Evolutionary conservation across 768 basidiomycete species (phyloP).

Genomic region (Tephrocybe rancida): DNA sequence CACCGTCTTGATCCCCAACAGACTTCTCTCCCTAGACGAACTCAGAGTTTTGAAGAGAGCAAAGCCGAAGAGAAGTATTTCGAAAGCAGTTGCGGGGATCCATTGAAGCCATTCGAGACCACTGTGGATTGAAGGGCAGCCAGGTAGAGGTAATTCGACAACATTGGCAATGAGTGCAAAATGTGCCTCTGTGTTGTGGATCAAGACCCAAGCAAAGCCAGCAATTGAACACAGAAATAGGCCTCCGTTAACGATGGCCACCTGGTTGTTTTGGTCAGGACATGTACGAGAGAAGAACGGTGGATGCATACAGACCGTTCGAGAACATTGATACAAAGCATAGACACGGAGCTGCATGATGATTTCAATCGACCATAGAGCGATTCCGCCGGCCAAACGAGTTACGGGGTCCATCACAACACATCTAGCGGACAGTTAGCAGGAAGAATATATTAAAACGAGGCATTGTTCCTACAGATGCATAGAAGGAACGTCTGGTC

Average conservation of each 20-base stretch:
- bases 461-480: slow-evolving; percentile 34
- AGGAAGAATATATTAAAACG: background rate
- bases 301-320: slow-evolving; percentile 30
- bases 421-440: slow-evolving; percentile 31
- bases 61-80: slow-evolving; percentile 41
- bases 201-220: slow-evolving; percentile 40
- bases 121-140: slow-evolving; percentile 8
- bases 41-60: slow-evolving; percentile 34
- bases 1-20: slow-evolving; percentile 21
- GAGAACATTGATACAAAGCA: slow-evolving; percentile 40
- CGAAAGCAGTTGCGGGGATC: slow-evolving; percentile 27
- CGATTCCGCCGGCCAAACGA: slow-evolving; percentile 42
- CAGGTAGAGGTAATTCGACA: slow-evolving; percentile 34
- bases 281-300: background rate
- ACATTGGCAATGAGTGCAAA: slow-evolving; percentile 33
- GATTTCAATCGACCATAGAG: slow-evolving; percentile 49
- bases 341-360: slow-evolving; percentile 49
- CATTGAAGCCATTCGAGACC: slow-evolving; percentile 12
- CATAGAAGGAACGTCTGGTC: slow-evolving; percentile 34
- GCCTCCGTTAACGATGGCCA: slow-evolving; percentile 37
- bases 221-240: slow-evolving; percentile 42
- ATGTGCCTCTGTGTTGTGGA: slow-evolving; percentile 35
- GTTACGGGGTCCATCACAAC: slow-evolving; percentile 43
- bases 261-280: slow-evolving; percentile 20
- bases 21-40: slow-evolving; percentile 23